Conservation (phyloP, 2,329 filamentous ascomycete genomes). For the Parastagonospora nodorum region DNA sequence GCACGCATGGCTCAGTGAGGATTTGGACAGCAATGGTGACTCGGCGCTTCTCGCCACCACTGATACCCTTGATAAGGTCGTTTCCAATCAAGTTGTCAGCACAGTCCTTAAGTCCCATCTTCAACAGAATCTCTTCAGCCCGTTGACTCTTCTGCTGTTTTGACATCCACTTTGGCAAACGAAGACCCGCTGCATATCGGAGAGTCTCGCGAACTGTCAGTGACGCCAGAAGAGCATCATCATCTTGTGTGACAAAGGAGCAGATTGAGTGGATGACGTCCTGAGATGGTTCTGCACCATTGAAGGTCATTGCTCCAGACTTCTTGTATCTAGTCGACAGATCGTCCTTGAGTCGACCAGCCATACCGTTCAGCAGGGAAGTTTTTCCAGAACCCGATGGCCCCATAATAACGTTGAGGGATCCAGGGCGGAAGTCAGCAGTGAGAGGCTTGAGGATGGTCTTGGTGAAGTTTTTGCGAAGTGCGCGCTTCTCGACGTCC, state of each 20-base stretch:
- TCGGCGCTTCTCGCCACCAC: conserved; percentile 77
- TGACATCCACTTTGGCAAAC: conserved; percentile 73
- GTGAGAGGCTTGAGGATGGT: conserved; percentile 70
- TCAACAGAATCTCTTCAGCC: conserved; percentile 73
- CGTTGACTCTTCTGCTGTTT: conserved; percentile 68
- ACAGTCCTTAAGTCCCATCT: conserved; percentile 79
- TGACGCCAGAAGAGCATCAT: conserved; percentile 74
- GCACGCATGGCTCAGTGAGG: conserved; percentile 72
- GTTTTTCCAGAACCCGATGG: conserved; percentile 80
- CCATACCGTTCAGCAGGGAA: conserved; percentile 74
- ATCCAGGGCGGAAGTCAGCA: conserved; percentile 69
- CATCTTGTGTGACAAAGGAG: conserved; percentile 79
- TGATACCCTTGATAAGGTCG: conserved; percentile 76
- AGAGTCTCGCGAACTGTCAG: conserved; percentile 78
- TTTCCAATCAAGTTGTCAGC: conserved; percentile 75
- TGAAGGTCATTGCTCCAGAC: conserved; percentile 70
- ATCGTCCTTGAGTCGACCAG: conserved; percentile 67
- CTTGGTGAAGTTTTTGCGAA: conserved; percentile 55
- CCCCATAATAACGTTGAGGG: conserved; percentile 79
- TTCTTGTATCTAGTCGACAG: conserved; percentile 66
- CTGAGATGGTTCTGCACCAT: conserved; percentile 69
- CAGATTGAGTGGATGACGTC: conserved; percentile 73
- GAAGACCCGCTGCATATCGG: conserved; percentile 67
- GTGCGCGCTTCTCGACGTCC: conserved; percentile 65
- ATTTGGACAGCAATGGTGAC: conserved; percentile 80